Percentiles rank a stretch among this genome's conserved stretches.
These are phyloP conservation scores for Penicilliopsis zonata DNA, from an alignment of 495 filamentous ascomycete species.

Conservation along the genomic window DNA sequence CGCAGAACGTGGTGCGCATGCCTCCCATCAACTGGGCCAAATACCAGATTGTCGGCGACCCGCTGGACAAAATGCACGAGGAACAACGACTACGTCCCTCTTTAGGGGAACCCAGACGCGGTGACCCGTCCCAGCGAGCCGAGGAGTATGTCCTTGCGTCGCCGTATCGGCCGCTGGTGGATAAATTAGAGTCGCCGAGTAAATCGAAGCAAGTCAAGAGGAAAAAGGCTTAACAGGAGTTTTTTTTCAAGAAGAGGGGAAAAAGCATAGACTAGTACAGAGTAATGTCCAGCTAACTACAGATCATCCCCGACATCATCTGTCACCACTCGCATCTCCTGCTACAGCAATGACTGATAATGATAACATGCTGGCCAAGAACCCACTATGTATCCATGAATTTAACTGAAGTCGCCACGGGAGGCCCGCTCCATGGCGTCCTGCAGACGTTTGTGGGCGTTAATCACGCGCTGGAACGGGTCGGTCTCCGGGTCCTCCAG, in stretches of 20 bases:
- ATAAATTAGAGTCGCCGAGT: constrained; percentile 45
- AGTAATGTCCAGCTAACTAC: too few relatives aligned
- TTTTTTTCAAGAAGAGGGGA: background rate
- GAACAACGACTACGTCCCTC: constrained; percentile 58
- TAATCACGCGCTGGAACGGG: too few relatives aligned
- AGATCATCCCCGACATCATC: too few relatives aligned
- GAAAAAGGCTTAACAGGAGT: constrained; percentile 16
- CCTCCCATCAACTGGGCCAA: constrained; percentile 86
- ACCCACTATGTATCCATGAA: too few relatives aligned
- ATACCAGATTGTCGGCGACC: constrained; percentile 70
- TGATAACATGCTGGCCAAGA: too few relatives aligned
- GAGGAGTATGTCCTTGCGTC: constrained; percentile 51
- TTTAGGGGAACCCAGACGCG: constrained; percentile 38
- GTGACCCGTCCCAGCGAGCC: constrained; percentile 27
- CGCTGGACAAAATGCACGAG: constrained; percentile 70
- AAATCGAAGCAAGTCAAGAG: constrained; percentile 18
- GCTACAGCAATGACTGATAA: too few relatives aligned
- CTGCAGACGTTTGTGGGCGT: too few relatives aligned
- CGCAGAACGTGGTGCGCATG: constrained; percentile 75
- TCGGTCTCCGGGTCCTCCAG: too few relatives aligned
- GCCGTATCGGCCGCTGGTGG: constrained; percentile 60
- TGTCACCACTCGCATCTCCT: too few relatives aligned
- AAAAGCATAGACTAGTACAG: too few relatives aligned
- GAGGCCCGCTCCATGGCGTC: too few relatives aligned
- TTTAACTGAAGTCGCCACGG: too few relatives aligned